A percentile compares a stretch with the other conserved stretches of the same genome.
Evolutionary conservation across 768 basidiomycete species (phyloP).

Genomic region (Leccinellum albellum): DNA sequence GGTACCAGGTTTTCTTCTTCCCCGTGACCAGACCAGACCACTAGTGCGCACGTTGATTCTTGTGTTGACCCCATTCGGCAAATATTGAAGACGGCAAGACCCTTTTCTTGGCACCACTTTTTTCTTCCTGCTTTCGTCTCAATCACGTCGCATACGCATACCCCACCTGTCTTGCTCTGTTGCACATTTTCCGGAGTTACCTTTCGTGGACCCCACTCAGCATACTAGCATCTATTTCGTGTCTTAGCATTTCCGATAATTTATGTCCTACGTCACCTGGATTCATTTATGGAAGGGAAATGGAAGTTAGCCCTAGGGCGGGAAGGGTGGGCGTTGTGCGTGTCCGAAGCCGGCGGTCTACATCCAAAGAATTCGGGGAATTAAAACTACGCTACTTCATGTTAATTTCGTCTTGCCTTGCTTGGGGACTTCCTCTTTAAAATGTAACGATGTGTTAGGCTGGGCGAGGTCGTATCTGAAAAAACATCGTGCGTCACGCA

Average conservation of each 20-base stretch:
- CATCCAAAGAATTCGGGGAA: neutral
- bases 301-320: neutral
- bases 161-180: neutral
- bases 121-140: neutral
- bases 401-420: neutral
- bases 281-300: neutral
- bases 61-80: too few relatives aligned
- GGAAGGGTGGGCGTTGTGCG: too few relatives aligned
- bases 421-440: neutral
- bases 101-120: too few relatives aligned
- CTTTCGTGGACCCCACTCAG: neutral
- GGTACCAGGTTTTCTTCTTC: too few relatives aligned
- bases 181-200: neutral
- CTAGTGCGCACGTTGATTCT: neutral
- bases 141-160: neutral
- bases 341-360: neutral
- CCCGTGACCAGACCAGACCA: neutral
- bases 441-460: neutral
- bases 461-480: too few relatives aligned
- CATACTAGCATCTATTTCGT: neutral
- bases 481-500: too few relatives aligned
- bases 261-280: neutral
- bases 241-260: neutral
- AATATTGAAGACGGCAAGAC: neutral
- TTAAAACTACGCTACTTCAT: neutral